A percentile compares a stretch with the other conserved stretches of the same genome.
phyloP scores from a whole-genome alignment of 768 basidiomycete genomes.

The Mycena polygramma region DNA sequence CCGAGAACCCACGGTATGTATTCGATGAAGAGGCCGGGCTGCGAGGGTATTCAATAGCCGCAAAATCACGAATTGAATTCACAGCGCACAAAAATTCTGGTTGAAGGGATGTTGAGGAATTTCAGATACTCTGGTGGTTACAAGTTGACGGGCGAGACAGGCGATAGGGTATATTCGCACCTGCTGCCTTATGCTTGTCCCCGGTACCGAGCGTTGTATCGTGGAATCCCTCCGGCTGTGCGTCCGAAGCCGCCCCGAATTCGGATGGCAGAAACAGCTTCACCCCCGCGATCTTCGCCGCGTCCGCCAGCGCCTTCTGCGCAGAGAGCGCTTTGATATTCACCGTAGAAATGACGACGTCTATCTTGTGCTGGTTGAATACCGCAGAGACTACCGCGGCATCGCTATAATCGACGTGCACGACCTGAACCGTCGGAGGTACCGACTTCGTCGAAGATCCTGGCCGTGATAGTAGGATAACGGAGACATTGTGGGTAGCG shows the following conservation, averaged over 20 bases:
- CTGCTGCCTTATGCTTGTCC: slow-evolving; percentile 46
- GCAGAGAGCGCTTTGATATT: slow-evolving; percentile 24
- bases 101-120: slow-evolving; percentile 44
- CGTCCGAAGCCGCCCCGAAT: slow-evolving; percentile 38
- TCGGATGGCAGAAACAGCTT: slow-evolving; percentile 56
- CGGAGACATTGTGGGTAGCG: slow-evolving; percentile 57
- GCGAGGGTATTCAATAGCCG: too few species aligned
- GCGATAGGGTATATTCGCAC: slow-evolving; percentile 8
- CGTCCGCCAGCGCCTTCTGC: slow-evolving; percentile 39
- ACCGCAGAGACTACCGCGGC: not conserved
- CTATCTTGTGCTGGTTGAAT: slow-evolving; percentile 43
- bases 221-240: slow-evolving; percentile 42
- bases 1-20: slow-evolving; percentile 47
- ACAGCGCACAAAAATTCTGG: slow-evolving; percentile 46
- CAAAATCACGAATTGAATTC: too few species aligned
- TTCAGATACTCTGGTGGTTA: slow-evolving; percentile 43
- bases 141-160: not conserved
- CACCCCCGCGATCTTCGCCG: slow-evolving; percentile 52
- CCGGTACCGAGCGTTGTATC: not conserved
- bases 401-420: not conserved
- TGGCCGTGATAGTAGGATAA: slow-evolving; percentile 36
- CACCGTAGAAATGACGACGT: slow-evolving; percentile 51
- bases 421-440: not conserved
- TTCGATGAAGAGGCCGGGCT: slow-evolving; percentile 47
- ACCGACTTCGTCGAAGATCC: slow-evolving; percentile 1